These are phyloP conservation scores for Cucurbita maxima DNA, from an alignment of 306 rosid genomes.

Conservation along the genomic window DNA sequence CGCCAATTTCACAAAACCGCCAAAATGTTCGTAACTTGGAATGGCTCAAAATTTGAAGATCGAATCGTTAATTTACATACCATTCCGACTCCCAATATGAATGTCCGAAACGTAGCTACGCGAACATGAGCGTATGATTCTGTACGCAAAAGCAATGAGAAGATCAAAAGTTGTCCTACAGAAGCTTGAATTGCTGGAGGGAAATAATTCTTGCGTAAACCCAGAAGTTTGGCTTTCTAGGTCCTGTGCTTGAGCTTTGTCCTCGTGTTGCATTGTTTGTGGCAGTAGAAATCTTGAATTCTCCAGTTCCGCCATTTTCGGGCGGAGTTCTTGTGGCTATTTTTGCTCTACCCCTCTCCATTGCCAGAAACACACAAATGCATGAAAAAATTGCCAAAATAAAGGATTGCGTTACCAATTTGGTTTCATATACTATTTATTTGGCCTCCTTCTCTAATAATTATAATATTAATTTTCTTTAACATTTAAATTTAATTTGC, in stretches of 20 bases:
- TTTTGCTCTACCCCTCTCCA: not conserved
- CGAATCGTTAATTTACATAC: not conserved
- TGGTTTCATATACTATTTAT: no score
- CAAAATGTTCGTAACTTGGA: no score
- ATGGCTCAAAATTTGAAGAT: not conserved
- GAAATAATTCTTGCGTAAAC: not conserved
- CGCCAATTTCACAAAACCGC: not conserved
- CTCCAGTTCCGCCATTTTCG: conserved; percentile 9
- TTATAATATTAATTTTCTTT: no score
- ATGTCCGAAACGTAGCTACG: not conserved
- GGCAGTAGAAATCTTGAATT: not conserved
- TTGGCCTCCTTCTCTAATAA: no score
- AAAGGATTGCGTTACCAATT: no score
- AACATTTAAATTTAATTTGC: no score
- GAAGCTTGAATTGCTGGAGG: not conserved
- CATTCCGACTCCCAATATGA: not conserved
- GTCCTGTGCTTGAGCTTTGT: not conserved
- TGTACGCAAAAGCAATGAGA: not conserved
- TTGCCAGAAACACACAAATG: not conserved
- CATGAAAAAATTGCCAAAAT: not conserved
- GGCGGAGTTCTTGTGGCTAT: conserved; percentile 1
- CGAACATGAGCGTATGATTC: not conserved
- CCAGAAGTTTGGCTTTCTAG: not conserved
- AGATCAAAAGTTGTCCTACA: not conserved
- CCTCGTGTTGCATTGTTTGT: conserved; percentile 2